Percentiles rank a stretch among this genome's conserved stretches.
Conservation (phyloP, 805 yeast genomes). For the Maudiozyma barnettii region DNA sequence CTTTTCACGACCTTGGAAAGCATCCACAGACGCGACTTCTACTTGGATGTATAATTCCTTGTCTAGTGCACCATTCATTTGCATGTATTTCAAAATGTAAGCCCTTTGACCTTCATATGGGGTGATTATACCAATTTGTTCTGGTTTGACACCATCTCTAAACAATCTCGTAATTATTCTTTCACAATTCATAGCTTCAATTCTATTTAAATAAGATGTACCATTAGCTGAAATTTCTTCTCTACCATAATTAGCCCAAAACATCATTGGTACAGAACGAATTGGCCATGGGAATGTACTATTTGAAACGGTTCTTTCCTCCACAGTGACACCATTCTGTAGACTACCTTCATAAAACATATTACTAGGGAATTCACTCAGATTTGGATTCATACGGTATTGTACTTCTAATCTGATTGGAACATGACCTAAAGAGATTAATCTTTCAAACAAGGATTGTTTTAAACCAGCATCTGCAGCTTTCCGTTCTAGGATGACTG, state of each 20-base stretch:
- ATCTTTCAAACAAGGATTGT: slow-evolving; percentile 81
- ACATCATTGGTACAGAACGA: slow-evolving; percentile 81
- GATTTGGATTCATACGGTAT: slow-evolving; percentile 87
- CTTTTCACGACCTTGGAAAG: slow-evolving; percentile 96
- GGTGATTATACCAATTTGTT: slow-evolving; percentile 84
- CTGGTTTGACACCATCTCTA: slow-evolving; percentile 66
- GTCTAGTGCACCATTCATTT: slow-evolving; percentile 57
- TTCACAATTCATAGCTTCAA: slow-evolving; percentile 85
- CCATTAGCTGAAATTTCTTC: slow-evolving; percentile 83
- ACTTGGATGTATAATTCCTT: slow-evolving; percentile 57
- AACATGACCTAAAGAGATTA: slow-evolving; percentile 69
- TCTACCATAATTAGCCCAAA: slow-evolving; percentile 82
- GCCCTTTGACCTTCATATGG: slow-evolving; percentile 94
- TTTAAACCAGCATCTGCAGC: slow-evolving; percentile 83
- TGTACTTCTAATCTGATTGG: slow-evolving; percentile 87
- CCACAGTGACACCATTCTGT: slow-evolving; percentile 83
- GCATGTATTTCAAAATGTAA: slow-evolving; percentile 69
- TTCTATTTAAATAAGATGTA: slow-evolving; percentile 70
- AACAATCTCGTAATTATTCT: slow-evolving; percentile 63
- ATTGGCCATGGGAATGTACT: slow-evolving; percentile 89
- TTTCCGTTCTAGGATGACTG: slow-evolving; percentile 68
- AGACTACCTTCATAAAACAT: slow-evolving; percentile 88
- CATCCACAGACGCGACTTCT: slow-evolving; percentile 94
- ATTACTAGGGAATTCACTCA: slow-evolving; percentile 81
- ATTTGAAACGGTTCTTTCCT: slow-evolving; percentile 48